phyloP scores from a whole-genome alignment of 495 filamentous ascomycete species.

The Pseudomonodictys pantanalensis region DNA sequence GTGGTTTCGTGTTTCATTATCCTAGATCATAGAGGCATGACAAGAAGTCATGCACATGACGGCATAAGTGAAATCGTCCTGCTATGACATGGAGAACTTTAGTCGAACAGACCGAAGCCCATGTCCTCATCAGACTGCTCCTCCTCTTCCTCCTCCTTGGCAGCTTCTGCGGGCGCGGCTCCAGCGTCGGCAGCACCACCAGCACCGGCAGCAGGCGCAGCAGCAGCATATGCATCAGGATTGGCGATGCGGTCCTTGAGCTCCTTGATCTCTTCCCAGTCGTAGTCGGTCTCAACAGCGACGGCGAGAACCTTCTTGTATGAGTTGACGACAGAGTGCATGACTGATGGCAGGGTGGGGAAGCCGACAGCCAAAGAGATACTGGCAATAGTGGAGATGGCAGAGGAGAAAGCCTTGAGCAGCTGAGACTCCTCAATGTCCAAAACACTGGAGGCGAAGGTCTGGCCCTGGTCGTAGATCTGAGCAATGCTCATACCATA shows the following conservation, averaged over 20 bases:
- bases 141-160: slow-evolving; percentile 53
- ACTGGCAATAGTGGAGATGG: slow-evolving; percentile 81
- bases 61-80: not conserved
- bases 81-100: slow-evolving; percentile 3
- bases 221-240: slow-evolving; percentile 85
- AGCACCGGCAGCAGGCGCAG: slow-evolving; percentile 59
- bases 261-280: slow-evolving; percentile 92
- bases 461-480: slow-evolving; percentile 95
- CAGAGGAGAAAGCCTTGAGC: slow-evolving; percentile 74
- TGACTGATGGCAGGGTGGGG: slow-evolving; percentile 93
- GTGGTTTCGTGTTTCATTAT: slow-evolving; percentile 14
- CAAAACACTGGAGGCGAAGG: slow-evolving; percentile 76
- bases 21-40: slow-evolving; percentile 20
- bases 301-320: slow-evolving; percentile 97
- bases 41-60: not conserved
- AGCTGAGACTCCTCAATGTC: slow-evolving; percentile 94
- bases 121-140: slow-evolving; percentile 62
- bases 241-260: slow-evolving; percentile 99
- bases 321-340: slow-evolving; percentile 89
- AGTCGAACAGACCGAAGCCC: slow-evolving; percentile 64
- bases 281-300: slow-evolving; percentile 85
- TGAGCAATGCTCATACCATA: slow-evolving; percentile 96
- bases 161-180: slow-evolving; percentile 50
- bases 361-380: slow-evolving; percentile 89
- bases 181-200: slow-evolving; percentile 47